Percentiles rank a stretch among this genome's conserved stretches.
Conservation (phyloP, 768 basidiomycete genomes). For the Cyclocybe cylindracea region DNA sequence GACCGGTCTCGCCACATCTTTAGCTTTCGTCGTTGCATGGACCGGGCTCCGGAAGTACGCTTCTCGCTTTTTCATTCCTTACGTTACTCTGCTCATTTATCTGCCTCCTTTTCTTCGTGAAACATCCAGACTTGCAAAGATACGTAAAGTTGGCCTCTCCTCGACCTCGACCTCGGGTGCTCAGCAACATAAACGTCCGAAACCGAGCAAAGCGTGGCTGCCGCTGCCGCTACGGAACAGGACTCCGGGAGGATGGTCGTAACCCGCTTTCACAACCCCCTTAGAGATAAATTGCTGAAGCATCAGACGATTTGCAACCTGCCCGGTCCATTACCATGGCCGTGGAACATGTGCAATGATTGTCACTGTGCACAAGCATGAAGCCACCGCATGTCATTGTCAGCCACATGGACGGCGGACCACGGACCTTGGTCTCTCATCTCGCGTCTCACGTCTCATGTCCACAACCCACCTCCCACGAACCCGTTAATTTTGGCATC, state of each 20-base stretch:
- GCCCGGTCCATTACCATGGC: no score
- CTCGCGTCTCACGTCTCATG: no score
- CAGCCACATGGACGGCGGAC: no score
- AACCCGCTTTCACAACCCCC: constrained; percentile 3
- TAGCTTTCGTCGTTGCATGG: constrained; percentile 65
- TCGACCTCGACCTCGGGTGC: constrained; percentile 17
- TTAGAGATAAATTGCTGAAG: no score
- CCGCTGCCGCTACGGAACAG: constrained; percentile 47
- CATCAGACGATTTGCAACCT: no score
- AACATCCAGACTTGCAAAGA: constrained; percentile 38
- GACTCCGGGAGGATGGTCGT: constrained; percentile 43
- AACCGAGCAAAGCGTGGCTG: constrained; percentile 39
- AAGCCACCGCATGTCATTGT: no score
- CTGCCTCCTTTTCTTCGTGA: not conserved
- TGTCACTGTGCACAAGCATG: no score
- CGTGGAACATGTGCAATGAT: no score
- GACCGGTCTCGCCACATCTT: constrained; percentile 55
- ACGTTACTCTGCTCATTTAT: constrained; percentile 1
- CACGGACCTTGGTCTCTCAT: no score
- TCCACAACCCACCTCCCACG: no score
- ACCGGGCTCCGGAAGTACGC: constrained; percentile 64
- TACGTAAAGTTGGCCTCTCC: constrained; percentile 49
- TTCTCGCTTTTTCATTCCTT: not conserved
- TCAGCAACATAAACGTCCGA: constrained; percentile 13
- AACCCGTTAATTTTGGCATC: no score